These are phyloP conservation scores for Aureobasidium sp. DNA, from an alignment of 2,329 filamentous ascomycete species.

Conservation along the genomic window DNA sequence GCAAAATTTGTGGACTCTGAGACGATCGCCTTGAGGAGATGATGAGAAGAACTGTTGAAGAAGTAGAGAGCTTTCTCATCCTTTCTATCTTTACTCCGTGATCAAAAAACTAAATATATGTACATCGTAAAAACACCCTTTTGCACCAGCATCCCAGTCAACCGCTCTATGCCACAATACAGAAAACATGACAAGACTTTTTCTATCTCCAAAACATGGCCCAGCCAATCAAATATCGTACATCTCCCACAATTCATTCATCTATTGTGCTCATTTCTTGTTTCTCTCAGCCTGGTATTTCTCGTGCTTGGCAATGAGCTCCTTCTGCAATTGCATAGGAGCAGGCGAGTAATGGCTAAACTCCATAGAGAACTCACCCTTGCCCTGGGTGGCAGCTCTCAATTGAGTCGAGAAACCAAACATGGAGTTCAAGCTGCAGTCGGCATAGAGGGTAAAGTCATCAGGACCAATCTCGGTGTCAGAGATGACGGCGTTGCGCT, in stretches of 20 bases:
- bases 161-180: neutral
- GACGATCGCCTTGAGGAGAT: neutral
- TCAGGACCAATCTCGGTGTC: constrained; percentile 92
- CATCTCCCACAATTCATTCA: neutral
- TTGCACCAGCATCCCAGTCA: neutral
- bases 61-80: neutral
- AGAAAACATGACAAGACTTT: neutral
- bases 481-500: constrained; percentile 88
- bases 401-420: constrained; percentile 93
- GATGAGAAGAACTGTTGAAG: neutral
- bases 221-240: constrained; percentile 9
- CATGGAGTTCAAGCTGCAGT: constrained; percentile 94
- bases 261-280: constrained; percentile 43
- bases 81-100: neutral
- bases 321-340: constrained; percentile 79
- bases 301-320: constrained; percentile 60
- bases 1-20: neutral
- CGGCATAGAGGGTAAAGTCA: constrained; percentile 86
- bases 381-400: constrained; percentile 89
- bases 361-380: constrained; percentile 98
- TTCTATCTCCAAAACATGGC: neutral
- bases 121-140: neutral
- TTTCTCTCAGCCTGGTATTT: constrained; percentile 60
- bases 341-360: constrained; percentile 92
- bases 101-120: neutral